phyloP scores from a whole-genome alignment of 352 stramenopile genomes.

The Globisporangium carolinianum region DNA sequence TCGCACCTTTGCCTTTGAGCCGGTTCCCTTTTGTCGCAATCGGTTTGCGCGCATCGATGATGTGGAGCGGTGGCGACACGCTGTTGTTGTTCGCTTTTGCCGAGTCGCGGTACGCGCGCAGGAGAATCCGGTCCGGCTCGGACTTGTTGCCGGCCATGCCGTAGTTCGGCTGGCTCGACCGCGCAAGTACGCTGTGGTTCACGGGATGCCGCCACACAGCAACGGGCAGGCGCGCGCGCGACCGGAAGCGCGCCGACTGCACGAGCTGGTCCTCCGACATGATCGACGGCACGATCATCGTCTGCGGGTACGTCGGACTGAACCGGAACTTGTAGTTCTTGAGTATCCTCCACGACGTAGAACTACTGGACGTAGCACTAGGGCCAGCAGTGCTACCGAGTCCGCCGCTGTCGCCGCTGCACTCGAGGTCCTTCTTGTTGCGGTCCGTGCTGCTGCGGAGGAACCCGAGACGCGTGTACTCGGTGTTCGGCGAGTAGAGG shows the following conservation, averaged over 20 bases:
- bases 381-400: no score
- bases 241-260: slow-evolving; percentile 88
- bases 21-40: slow-evolving; percentile 81
- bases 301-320: slow-evolving; percentile 42
- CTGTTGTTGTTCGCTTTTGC: slow-evolving; percentile 70
- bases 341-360: slow-evolving; percentile 58
- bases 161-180: slow-evolving; percentile 94
- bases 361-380: no score
- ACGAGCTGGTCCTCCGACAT: slow-evolving; percentile 91
- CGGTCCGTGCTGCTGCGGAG: slow-evolving; percentile 21
- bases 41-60: slow-evolving; percentile 76
- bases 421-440: slow-evolving; percentile 13
- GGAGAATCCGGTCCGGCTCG: slow-evolving; percentile 87
- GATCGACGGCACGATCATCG: slow-evolving; percentile 91
- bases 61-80: slow-evolving; percentile 69
- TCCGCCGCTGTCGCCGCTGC: not conserved
- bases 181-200: slow-evolving; percentile 92
- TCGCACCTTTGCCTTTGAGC: slow-evolving; percentile 70
- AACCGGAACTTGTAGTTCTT: slow-evolving; percentile 86
- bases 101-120: slow-evolving; percentile 82
- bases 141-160: slow-evolving; percentile 94
- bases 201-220: slow-evolving; percentile 90
- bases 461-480: slow-evolving; percentile 83
- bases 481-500: slow-evolving; percentile 70
- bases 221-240: slow-evolving; percentile 87